Evolutionary conservation across 305 asterid genomes (phyloP).

Genomic region (Solanum hybrid): DNA sequence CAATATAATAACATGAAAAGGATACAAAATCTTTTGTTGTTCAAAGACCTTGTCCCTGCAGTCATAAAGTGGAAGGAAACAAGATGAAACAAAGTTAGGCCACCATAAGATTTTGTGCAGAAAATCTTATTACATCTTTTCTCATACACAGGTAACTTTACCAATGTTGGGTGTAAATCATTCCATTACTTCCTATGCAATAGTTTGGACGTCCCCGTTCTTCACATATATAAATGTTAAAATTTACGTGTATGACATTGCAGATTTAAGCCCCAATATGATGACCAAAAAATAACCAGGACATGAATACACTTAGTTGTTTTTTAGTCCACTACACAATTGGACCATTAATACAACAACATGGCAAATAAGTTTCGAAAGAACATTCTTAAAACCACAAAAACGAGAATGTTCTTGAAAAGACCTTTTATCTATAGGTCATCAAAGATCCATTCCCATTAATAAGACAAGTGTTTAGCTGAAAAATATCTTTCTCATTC

Average conservation of each 20-base stretch:
- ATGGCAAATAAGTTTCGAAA: not conserved
- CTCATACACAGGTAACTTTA: not conserved
- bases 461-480: not conserved
- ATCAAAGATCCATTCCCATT: not conserved
- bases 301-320: not conserved
- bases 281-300: not conserved
- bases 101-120: not conserved
- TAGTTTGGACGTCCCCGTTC: not conserved
- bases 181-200: not conserved
- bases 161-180: not conserved
- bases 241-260: not conserved
- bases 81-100: not conserved
- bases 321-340: not conserved
- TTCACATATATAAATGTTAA: not conserved
- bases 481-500: not conserved
- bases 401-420: not conserved
- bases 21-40: conserved; percentile 86
- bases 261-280: not conserved
- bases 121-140: not conserved
- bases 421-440: not conserved
- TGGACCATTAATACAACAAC: not conserved
- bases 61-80: not conserved
- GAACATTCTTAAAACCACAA: not conserved
- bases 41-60: conserved; percentile 90
- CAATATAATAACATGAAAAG: conserved; percentile 18